phyloP scores from a whole-genome alignment of 208 protist species.

The Acanthamoeba triangularis region DNA sequence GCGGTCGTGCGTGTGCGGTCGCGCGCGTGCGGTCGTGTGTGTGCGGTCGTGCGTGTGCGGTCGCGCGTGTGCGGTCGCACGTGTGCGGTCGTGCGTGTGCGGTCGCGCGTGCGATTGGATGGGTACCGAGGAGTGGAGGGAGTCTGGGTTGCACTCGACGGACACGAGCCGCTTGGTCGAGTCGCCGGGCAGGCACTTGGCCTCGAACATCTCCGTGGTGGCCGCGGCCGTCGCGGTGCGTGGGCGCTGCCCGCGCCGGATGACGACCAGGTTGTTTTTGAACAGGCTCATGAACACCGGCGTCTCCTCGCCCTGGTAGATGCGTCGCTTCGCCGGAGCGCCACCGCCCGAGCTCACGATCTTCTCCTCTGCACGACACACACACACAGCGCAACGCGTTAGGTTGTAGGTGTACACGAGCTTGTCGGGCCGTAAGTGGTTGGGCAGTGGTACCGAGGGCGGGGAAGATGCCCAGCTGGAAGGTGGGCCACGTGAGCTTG shows the following conservation, averaged over 20 bases:
- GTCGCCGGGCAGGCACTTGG: neutral
- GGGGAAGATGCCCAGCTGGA: conserved; percentile 30
- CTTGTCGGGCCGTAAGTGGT: no score
- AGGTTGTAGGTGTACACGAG: neutral
- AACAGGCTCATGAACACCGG: neutral
- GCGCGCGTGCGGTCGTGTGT: no score
- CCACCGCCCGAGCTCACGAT: neutral
- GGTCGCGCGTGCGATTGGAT: neutral
- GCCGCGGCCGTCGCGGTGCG: neutral
- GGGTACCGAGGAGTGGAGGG: neutral
- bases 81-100: no score
- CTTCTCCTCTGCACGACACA: conserved; percentile 37
- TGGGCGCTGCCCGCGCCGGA: neutral
- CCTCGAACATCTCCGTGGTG: conserved; percentile 12
- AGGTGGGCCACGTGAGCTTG: conserved; percentile 40
- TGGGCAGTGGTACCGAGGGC: neutral
- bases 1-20: no score
- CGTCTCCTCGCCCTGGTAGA: conserved; percentile 38
- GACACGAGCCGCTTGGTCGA: neutral
- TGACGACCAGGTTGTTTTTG: neutral
- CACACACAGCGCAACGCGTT: neutral
- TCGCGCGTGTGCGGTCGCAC: no score
- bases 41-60: no score
- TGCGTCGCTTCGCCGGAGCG: neutral
- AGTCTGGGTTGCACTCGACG: neutral